phyloP scores from a whole-genome alignment of 202 grass and related monocot genomes.

The Sporobolus alterniflorus region DNA sequence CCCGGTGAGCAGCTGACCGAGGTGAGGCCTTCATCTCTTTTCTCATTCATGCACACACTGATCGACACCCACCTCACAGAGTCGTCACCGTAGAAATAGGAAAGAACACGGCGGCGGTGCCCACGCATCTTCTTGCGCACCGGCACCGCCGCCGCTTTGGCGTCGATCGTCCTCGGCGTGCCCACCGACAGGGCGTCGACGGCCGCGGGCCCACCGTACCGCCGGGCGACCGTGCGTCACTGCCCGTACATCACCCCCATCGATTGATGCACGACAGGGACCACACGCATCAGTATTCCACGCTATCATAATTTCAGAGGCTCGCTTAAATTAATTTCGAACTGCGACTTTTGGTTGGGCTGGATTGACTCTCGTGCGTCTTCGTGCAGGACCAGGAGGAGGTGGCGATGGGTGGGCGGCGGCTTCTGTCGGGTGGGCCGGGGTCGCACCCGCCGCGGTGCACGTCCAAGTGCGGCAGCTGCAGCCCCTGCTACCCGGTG shows the following conservation, averaged over 20 bases:
- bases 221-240: conserved; percentile 2
- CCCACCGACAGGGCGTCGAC: conserved; percentile 32
- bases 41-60: neutral
- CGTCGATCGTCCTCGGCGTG: neutral
- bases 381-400: no score
- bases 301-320: neutral
- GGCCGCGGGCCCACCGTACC: neutral
- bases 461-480: conserved; percentile 81
- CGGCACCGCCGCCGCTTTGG: neutral
- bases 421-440: conserved; percentile 52
- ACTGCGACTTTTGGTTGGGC: neutral
- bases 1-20: neutral
- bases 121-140: neutral
- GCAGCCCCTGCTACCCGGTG: conserved; percentile 81
- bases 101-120: neutral
- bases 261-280: neutral
- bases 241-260: neutral
- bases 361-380: neutral
- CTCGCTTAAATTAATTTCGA: neutral
- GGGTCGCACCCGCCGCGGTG: conserved; percentile 92
- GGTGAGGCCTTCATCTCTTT: neutral
- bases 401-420: no score
- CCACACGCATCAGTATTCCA: neutral
- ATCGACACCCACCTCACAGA: neutral
- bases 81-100: neutral